Conservation (phyloP, 345 rosid genomes). For the Salix caprea region DNA sequence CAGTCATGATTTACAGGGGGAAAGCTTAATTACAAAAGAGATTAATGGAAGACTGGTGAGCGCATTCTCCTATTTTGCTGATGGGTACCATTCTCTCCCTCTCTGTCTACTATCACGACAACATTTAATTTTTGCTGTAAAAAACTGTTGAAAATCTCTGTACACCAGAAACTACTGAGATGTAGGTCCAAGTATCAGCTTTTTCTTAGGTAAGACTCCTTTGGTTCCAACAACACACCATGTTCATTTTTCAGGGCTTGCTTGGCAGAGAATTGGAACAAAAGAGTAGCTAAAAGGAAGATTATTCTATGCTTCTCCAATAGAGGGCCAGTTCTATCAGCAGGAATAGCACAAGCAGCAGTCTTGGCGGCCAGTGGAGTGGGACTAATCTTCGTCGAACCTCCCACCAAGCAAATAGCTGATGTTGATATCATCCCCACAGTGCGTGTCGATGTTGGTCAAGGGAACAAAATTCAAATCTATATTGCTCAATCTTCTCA, state of each 20-base stretch:
- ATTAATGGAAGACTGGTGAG: conserved; percentile 38
- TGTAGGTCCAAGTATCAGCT: no score
- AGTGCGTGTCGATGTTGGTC: conserved; percentile 43
- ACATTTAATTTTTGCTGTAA: no score
- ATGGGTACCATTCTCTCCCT: conserved; percentile 33
- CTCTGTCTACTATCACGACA: not conserved
- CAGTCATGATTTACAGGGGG: conserved; percentile 35
- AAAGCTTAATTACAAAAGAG: conserved; percentile 48
- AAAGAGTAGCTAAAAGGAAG: conserved; percentile 36
- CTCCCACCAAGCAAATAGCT: conserved; percentile 42
- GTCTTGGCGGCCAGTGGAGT: conserved; percentile 41
- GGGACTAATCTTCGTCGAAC: conserved; percentile 53
- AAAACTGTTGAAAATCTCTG: no score
- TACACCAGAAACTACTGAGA: no score
- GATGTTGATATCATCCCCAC: conserved; percentile 53
- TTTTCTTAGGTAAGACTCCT: no score
- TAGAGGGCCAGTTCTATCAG: conserved; percentile 29
- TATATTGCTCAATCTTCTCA: conserved; percentile 35
- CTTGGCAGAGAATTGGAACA: conserved; percentile 31
- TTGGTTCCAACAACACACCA: not conserved
- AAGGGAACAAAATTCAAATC: conserved; percentile 47
- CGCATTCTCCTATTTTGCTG: conserved; percentile 38
- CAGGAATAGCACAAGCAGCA: conserved; percentile 49
- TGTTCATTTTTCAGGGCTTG: conserved; percentile 35
- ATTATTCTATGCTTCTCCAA: conserved; percentile 56